Conservation (phyloP, 352 stramenopile species). For the Thraustochytrium sp. region DNA sequence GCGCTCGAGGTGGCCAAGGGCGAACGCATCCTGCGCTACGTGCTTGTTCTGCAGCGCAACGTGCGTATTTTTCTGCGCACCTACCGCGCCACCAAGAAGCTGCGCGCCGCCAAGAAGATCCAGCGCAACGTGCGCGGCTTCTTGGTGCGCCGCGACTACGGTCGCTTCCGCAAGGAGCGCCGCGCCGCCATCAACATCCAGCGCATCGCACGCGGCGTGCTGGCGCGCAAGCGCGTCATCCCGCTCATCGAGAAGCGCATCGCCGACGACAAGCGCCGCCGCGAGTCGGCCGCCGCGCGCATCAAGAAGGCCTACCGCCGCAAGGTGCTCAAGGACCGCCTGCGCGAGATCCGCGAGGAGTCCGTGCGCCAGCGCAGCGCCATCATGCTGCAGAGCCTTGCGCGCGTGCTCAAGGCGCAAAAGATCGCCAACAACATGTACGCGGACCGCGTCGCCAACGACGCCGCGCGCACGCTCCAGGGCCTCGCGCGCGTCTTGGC, state of each 20-base stretch:
- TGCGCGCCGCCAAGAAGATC: conserved; percentile 24
- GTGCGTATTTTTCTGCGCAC: not conserved
- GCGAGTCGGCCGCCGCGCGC: conserved; percentile 67
- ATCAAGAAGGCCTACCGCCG: conserved; percentile 78
- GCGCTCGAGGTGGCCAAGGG: conserved; percentile 18
- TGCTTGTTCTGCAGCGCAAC: conserved; percentile 21
- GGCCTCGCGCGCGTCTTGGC: conserved; percentile 55
- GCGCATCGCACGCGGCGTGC: conserved; percentile 14
- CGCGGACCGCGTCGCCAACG: conserved; percentile 67
- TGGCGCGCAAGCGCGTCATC: not conserved
- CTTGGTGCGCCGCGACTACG: not conserved
- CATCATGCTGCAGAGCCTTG: conserved; percentile 34
- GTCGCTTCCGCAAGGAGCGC: not conserved
- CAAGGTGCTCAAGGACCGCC: conserved; percentile 75
- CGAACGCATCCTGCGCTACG: conserved; percentile 3
- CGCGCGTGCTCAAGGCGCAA: conserved; percentile 65
- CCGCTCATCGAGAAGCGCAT: conserved; percentile 6
- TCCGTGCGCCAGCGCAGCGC: conserved; percentile 6
- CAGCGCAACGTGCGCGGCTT: conserved; percentile 22
- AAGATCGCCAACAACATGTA: conserved; percentile 78
- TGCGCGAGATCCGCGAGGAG: conserved; percentile 61
- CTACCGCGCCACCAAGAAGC: not conserved
- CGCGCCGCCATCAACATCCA: conserved; percentile 18
- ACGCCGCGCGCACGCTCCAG: conserved; percentile 61
- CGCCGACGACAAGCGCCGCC: not conserved